Conservation (phyloP, 306 rosid genomes). For the Castanopsis chinensis region DNA sequence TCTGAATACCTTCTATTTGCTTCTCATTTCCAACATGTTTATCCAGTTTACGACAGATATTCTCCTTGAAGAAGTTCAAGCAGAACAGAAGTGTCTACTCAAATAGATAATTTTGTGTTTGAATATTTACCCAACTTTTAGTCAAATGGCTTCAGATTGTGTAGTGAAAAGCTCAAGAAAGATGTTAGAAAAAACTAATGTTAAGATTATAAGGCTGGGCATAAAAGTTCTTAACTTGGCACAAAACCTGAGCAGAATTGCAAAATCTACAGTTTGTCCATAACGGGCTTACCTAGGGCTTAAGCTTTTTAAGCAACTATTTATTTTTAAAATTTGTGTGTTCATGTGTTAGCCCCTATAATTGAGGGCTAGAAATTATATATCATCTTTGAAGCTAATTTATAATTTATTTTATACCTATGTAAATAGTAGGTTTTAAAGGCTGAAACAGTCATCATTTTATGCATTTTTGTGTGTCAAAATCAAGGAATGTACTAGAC, state of each 20-base stretch:
- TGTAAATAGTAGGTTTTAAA: background rate
- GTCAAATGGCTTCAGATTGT: slow-evolving; percentile 4
- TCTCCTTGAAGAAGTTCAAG: background rate
- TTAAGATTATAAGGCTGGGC: background rate
- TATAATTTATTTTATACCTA: background rate
- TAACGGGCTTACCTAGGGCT: background rate
- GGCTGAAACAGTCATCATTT: slow-evolving; percentile 4
- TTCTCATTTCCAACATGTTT: background rate
- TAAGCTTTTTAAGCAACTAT: background rate
- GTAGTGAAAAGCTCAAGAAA: slow-evolving; percentile 2
- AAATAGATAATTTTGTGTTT: background rate
- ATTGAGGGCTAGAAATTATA: background rate
- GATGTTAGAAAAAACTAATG: background rate
- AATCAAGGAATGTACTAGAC: background rate
- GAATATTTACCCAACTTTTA: background rate
- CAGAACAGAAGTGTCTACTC: background rate
- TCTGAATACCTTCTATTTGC: background rate
- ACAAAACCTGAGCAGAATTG: background rate
- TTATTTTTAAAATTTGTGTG: background rate
- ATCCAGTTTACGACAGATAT: too few relatives aligned
- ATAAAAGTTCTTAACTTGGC: background rate
- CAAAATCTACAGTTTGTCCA: background rate
- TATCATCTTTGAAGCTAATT: background rate
- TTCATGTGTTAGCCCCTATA: background rate
- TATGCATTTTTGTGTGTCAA: slow-evolving; percentile 9